Evolutionary conservation across 2,329 filamentous ascomycete species (phyloP).

Genomic region (Emericellopsis atlantica): DNA sequence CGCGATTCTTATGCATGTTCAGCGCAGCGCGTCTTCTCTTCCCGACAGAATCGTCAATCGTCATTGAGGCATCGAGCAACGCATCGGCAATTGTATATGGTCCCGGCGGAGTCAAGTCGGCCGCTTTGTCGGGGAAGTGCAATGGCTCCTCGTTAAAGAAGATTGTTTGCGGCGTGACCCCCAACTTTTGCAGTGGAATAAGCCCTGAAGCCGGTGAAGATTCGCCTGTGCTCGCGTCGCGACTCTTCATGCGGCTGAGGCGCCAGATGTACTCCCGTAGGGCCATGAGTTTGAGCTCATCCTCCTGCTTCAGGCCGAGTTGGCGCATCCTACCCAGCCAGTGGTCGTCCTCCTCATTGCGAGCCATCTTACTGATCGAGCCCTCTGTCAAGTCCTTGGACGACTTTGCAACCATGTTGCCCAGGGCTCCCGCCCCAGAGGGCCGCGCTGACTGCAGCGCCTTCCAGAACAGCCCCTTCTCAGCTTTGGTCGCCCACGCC

Average conservation of each 20-base stretch:
- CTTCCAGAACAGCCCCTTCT: conserved; percentile 82
- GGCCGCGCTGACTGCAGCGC: conserved; percentile 54
- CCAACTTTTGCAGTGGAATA: conserved; percentile 61
- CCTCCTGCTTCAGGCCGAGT: conserved; percentile 67
- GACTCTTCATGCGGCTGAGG: conserved; percentile 58
- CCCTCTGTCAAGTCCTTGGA: conserved; percentile 42
- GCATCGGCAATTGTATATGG: conserved; percentile 82
- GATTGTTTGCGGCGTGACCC: conserved; percentile 75
- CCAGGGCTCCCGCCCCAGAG: conserved; percentile 49
- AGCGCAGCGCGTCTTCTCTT: conserved; percentile 37
- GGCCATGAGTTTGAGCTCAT: conserved; percentile 80
- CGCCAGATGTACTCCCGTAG: conserved; percentile 88
- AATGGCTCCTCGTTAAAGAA: conserved; percentile 74
- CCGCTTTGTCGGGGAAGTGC: conserved; percentile 21
- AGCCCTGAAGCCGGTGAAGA: conserved; percentile 21
- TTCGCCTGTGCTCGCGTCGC: conserved; percentile 27
- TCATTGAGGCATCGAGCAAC: conserved; percentile 80
- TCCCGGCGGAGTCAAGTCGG: conserved; percentile 19
- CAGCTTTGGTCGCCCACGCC: conserved; percentile 71
- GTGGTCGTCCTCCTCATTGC: conserved; percentile 86
- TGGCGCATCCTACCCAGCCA: conserved; percentile 82
- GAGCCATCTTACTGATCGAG: conserved; percentile 50
- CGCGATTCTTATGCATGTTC: conserved; percentile 35
- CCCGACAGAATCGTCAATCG: conserved; percentile 57
- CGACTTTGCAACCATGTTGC: conserved; percentile 37